Evolutionary conservation across 2,329 filamentous ascomycete species (phyloP).

Genomic region (Incumbomyces lentus): DNA sequence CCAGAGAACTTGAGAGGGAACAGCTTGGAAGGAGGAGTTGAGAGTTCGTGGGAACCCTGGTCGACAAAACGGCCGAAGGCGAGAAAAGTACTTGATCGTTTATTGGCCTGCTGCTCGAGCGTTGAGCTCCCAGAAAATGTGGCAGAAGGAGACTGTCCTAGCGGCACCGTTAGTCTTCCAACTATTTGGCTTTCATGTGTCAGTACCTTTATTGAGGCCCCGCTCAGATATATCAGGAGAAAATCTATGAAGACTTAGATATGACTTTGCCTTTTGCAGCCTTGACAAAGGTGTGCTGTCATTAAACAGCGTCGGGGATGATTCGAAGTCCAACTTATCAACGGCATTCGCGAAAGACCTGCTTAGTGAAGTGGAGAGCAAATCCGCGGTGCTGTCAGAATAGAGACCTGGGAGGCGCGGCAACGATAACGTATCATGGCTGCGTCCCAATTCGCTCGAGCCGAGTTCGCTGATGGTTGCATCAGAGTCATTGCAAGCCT

Average conservation of each 20-base stretch:
- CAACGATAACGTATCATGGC: too few relatives aligned
- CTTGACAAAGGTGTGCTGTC: not conserved
- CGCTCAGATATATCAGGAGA: not conserved
- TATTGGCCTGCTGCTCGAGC: not conserved
- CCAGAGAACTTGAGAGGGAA: slow-evolving; percentile 12
- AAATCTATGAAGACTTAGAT: not conserved
- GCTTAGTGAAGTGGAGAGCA: slow-evolving; percentile 13
- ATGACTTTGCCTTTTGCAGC: slow-evolving; percentile 5
- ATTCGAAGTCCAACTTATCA: slow-evolving; percentile 16
- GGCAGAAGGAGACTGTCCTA: not conserved
- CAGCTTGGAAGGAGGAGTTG: not conserved
- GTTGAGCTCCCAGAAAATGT: not conserved
- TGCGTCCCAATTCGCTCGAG: too few relatives aligned
- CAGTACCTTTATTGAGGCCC: not conserved
- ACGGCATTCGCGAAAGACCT: slow-evolving; percentile 18
- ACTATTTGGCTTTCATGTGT: not conserved
- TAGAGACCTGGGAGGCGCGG: slow-evolving; percentile 2
- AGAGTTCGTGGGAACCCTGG: not conserved
- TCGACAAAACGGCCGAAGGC: not conserved
- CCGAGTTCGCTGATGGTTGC: too few relatives aligned
- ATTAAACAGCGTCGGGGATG: slow-evolving; percentile 6
- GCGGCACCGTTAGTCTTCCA: not conserved
- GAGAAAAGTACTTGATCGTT: not conserved
- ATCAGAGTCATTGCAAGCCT: not conserved
- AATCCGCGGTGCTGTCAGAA: slow-evolving; percentile 7